These are phyloP conservation scores for Cyphellophora europaea DNA, from an alignment of 2,329 filamentous ascomycete genomes.

Conservation along the genomic window DNA sequence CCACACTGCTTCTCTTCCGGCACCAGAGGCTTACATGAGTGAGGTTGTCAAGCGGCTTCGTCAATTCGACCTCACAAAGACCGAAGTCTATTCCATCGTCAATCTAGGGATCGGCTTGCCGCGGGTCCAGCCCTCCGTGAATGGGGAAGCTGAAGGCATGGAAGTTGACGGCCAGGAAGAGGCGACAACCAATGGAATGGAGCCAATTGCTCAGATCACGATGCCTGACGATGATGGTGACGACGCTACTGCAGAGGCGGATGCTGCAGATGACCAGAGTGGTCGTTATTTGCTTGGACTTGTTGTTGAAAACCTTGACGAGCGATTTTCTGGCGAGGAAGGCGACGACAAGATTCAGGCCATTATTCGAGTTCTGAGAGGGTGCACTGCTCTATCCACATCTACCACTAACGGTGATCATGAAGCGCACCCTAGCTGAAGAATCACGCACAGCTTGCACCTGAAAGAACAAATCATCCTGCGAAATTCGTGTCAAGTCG, in stretches of 20 bases:
- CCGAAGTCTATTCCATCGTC: constrained; percentile 35
- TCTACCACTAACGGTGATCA: no score
- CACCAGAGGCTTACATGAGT: constrained; percentile 29
- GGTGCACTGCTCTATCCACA: no score
- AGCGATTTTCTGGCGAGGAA: constrained; percentile 14
- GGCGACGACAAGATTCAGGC: not conserved
- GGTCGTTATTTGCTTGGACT: constrained; percentile 12
- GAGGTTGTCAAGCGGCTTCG: constrained; percentile 27
- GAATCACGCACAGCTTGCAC: no score
- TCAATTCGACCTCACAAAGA: constrained; percentile 35
- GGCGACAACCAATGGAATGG: not conserved
- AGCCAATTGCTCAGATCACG: not conserved
- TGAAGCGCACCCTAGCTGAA: no score
- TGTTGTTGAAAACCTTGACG: constrained; percentile 17
- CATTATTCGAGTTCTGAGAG: no score
- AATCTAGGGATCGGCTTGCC: constrained; percentile 33
- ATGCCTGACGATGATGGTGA: constrained; percentile 3
- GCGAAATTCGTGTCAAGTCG: no score
- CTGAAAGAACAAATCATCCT: no score
- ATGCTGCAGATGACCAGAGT: constrained; percentile 9
- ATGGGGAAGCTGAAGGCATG: not conserved
- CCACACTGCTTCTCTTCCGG: constrained; percentile 18
- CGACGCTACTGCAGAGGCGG: constrained; percentile 6
- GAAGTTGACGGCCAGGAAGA: not conserved
- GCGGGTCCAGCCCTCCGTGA: constrained; percentile 2